These are phyloP conservation scores for Bruguiera parviflora DNA, from an alignment of 345 rosid genomes.

Conservation along the genomic window DNA sequence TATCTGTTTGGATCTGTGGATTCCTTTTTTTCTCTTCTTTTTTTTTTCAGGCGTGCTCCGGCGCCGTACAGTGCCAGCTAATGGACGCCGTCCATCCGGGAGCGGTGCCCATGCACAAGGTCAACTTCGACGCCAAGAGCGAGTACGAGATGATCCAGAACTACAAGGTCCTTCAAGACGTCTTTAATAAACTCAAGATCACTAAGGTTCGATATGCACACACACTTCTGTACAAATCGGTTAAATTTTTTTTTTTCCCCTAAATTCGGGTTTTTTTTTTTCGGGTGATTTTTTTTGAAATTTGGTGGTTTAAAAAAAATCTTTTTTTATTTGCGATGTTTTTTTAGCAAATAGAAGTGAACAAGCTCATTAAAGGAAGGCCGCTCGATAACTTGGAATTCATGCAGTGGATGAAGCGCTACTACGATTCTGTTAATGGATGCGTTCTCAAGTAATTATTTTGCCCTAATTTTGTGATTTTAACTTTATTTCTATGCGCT, in stretches of 20 bases:
- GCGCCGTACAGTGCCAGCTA: conserved; percentile 91
- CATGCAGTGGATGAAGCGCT: conserved; percentile 97
- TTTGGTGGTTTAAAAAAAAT: background rate
- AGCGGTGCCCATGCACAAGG: conserved; percentile 96
- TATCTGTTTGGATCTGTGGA: background rate
- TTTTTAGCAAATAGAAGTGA: conserved; percentile 79
- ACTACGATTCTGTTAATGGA: conserved; percentile 85
- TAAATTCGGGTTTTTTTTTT: background rate
- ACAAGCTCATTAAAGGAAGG: conserved; percentile 86
- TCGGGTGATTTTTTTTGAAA: background rate
- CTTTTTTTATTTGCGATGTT: background rate
- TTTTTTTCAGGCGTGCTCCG: conserved; percentile 64
- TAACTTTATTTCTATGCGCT: background rate
- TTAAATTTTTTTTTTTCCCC: no score
- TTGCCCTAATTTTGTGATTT: no score
- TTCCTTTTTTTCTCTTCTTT: background rate
- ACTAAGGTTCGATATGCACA: conserved; percentile 52
- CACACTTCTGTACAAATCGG: no score
- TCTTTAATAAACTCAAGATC: conserved; percentile 91
- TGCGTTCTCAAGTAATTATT: conserved; percentile 44
- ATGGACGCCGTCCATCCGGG: conserved; percentile 92
- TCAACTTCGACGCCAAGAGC: conserved; percentile 87
- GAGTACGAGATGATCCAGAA: conserved; percentile 99
- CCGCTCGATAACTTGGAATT: conserved; percentile 97
- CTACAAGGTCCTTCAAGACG: conserved; percentile 94